Percentiles rank a stretch among this genome's conserved stretches.
Conservation (phyloP, 1,139 yeast genomes). For the Pichia inconspicua region DNA sequence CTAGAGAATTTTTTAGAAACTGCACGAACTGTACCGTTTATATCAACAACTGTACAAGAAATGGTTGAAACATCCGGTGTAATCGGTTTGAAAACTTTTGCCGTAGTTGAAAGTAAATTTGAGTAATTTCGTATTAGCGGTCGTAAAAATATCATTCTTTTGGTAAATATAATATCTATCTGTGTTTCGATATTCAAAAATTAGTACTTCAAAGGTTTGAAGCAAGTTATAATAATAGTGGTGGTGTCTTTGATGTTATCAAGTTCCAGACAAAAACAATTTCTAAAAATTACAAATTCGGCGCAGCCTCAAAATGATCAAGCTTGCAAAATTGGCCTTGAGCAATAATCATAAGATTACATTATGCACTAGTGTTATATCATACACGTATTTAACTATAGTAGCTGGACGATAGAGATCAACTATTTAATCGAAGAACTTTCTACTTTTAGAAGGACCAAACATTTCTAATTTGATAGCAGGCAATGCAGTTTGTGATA, state of each 20-base stretch:
- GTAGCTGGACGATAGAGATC: not conserved
- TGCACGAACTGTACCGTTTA: conserved; percentile 46
- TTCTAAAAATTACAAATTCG: not conserved
- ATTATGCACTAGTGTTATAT: not conserved
- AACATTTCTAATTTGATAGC: conserved; percentile 85
- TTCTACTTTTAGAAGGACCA: conserved; percentile 81
- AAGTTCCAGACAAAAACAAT: too few species aligned
- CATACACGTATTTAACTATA: not conserved
- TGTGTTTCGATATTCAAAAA: too few species aligned
- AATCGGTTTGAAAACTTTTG: conserved; percentile 13
- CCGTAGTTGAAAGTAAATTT: conserved; percentile 3
- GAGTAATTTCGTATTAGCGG: conserved; percentile 3
- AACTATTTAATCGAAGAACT: conserved; percentile 67
- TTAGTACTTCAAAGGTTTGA: too few species aligned
- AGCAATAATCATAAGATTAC: too few species aligned
- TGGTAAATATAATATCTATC: too few species aligned
- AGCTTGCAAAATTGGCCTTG: too few species aligned
- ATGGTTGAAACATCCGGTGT: conserved; percentile 18
- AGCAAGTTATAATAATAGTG: too few species aligned
- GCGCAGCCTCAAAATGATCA: not conserved
- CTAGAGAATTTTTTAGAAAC: conserved; percentile 54
- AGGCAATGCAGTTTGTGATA: conserved; percentile 83
- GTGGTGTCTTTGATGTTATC: too few species aligned
- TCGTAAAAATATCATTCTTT: not conserved
- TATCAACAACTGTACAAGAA: conserved; percentile 57